These are phyloP conservation scores for Nepenthes mirabilis DNA, from an alignment of 148 eudicot species.

Conservation along the genomic window DNA sequence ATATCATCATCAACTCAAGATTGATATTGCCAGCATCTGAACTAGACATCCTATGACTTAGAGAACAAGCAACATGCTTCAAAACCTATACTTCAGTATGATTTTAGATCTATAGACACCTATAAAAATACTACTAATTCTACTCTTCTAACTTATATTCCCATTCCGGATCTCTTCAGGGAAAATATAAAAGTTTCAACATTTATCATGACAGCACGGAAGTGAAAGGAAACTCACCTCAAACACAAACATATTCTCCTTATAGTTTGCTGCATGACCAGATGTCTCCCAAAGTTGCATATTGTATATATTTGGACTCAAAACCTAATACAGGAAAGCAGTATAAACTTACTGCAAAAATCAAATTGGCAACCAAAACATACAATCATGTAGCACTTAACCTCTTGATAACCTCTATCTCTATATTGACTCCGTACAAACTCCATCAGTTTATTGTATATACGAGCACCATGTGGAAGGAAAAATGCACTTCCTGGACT, in stretches of 20 bases:
- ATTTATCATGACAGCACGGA: not conserved
- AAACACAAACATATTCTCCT: slow-evolving; percentile 94
- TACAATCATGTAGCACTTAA: slow-evolving; percentile 1
- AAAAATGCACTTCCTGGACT: slow-evolving; percentile 99
- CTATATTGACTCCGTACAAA: slow-evolving; percentile 72
- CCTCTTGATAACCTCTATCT: slow-evolving; percentile 91
- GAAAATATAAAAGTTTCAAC: not conserved
- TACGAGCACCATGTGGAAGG: slow-evolving; percentile 82
- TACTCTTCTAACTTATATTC: too few relatives aligned
- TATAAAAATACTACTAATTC: too few relatives aligned
- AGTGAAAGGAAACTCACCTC: slow-evolving; percentile 34
- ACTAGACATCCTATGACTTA: too few relatives aligned
- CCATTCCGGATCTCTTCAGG: too few relatives aligned
- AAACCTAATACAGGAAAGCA: slow-evolving; percentile 38
- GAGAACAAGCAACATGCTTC: too few relatives aligned
- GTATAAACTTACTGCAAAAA: not conserved
- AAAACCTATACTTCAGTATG: too few relatives aligned
- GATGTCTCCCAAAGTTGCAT: slow-evolving; percentile 99
- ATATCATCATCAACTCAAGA: too few relatives aligned
- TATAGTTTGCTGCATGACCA: slow-evolving; percentile 95
- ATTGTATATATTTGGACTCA: slow-evolving; percentile 84
- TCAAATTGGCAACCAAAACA: not conserved
- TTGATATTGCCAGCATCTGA: too few relatives aligned
- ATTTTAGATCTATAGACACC: too few relatives aligned
- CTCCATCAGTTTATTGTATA: slow-evolving; percentile 79